These are phyloP conservation scores for Metschnikowia amazonensis DNA, from an alignment of 805 yeast genomes.

Conservation along the genomic window DNA sequence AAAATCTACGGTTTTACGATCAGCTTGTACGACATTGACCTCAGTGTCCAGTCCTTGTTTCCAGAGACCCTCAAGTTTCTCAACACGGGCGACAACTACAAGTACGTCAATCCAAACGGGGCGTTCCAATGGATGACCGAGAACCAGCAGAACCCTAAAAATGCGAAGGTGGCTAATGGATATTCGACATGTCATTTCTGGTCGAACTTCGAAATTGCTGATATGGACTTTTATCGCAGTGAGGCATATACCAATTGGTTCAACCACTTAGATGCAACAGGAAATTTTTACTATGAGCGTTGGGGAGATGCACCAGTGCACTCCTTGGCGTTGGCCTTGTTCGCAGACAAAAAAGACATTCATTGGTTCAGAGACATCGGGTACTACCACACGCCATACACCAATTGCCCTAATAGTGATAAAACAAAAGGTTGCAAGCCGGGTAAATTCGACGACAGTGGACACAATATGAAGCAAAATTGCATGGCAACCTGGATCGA, in stretches of 20 bases:
- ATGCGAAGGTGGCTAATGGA: slow-evolving; percentile 39
- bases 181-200: slow-evolving; percentile 82
- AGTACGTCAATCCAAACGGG: slow-evolving; percentile 46
- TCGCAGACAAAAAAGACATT: slow-evolving; percentile 62
- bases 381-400: slow-evolving; percentile 69
- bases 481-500: slow-evolving; percentile 72
- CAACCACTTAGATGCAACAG: slow-evolving; percentile 57
- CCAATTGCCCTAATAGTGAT: slow-evolving; percentile 63
- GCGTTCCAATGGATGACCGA: slow-evolving; percentile 53
- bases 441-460: slow-evolving; percentile 54
- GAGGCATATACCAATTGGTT: slow-evolving; percentile 67
- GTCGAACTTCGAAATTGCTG: slow-evolving; percentile 85
- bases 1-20: slow-evolving; percentile 75
- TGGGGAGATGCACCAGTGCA: slow-evolving; percentile 97
- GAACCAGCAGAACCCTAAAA: slow-evolving; percentile 48
- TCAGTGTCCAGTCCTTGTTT: slow-evolving; percentile 62
- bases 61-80: slow-evolving; percentile 62
- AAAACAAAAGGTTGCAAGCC: slow-evolving; percentile 45
- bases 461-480: slow-evolving; percentile 58
- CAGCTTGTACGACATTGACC: slow-evolving; percentile 65
- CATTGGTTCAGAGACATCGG: slow-evolving; percentile 91
- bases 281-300: slow-evolving; percentile 84
- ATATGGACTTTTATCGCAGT: slow-evolving; percentile 73
- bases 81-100: slow-evolving; percentile 51
- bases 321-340: slow-evolving; percentile 66